phyloP scores from a whole-genome alignment of 352 stramenopile species.

The Phytopythium delawarense region DNA sequence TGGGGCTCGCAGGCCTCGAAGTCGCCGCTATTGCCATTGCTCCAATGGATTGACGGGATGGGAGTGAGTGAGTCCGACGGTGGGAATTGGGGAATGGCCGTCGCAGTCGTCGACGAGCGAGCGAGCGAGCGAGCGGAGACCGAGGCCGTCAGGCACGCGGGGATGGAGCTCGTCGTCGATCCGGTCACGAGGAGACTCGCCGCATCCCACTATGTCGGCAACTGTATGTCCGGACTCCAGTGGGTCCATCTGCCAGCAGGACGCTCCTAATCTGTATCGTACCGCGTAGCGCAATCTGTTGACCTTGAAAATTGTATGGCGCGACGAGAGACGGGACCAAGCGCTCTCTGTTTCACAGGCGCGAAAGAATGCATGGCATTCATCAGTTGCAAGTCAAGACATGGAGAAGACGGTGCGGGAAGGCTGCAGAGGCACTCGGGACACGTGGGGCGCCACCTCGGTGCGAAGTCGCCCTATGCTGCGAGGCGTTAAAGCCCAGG shows the following conservation, averaged over 20 bases:
- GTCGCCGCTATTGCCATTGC: background rate
- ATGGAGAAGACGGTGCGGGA: background rate
- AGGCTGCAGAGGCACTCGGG: background rate
- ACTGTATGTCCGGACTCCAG: slow-evolving; percentile 5
- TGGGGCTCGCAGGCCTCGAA: background rate
- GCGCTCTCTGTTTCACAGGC: background rate
- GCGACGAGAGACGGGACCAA: background rate
- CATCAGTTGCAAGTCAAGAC: too few relatives aligned
- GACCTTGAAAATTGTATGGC: background rate
- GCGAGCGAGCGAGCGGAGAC: background rate
- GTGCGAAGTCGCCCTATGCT: background rate
- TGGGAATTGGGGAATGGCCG: background rate
- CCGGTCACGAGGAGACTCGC: background rate
- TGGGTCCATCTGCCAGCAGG: background rate
- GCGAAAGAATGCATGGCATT: background rate
- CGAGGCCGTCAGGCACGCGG: background rate
- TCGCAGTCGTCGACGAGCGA: background rate
- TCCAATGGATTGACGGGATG: background rate
- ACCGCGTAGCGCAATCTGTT: background rate
- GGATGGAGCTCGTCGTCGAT: background rate
- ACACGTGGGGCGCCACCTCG: background rate
- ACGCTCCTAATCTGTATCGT: background rate
- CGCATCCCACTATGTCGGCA: background rate
- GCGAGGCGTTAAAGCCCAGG: background rate
- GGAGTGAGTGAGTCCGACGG: background rate